Evolutionary conservation across 768 basidiomycete genomes (phyloP).

Genomic region (Mycena floridula): DNA sequence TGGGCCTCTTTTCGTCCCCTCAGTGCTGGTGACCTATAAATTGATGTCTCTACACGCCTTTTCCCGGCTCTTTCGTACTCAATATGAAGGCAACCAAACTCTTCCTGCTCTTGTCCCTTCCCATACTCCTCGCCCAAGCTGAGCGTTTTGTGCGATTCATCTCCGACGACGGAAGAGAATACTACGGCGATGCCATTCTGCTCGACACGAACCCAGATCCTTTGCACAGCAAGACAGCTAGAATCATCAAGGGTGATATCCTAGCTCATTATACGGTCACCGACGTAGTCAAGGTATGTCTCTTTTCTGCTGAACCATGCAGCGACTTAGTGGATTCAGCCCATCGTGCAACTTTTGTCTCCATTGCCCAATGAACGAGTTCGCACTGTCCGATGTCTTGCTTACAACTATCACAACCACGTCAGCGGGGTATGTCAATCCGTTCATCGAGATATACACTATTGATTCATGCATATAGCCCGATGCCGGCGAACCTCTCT

Average conservation of each 20-base stretch:
- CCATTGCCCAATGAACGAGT: neutral
- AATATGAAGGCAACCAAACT: too few species aligned
- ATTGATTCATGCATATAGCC: too few species aligned
- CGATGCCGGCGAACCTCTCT: too few species aligned
- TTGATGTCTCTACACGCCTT: too few species aligned
- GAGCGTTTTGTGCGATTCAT: constrained; percentile 34
- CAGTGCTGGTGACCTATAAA: too few species aligned
- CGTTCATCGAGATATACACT: too few species aligned
- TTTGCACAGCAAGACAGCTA: constrained; percentile 24
- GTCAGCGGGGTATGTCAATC: too few species aligned
- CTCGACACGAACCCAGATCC: constrained; percentile 22
- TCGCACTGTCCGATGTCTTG: neutral
- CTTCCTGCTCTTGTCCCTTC: too few species aligned
- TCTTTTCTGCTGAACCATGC: too few species aligned
- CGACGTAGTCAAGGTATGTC: constrained; percentile 4
- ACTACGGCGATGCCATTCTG: constrained; percentile 33
- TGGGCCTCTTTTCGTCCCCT: too few species aligned
- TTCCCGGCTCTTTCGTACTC: too few species aligned
- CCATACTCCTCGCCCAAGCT: constrained; percentile 21
- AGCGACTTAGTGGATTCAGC: neutral
- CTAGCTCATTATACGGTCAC: constrained; percentile 29
- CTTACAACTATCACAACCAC: neutral
- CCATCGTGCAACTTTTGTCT: neutral
- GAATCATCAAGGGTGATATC: constrained; percentile 29
- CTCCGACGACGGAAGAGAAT: constrained; percentile 27